A percentile compares a stretch with the other conserved stretches of the same genome.
These are phyloP conservation scores for Nothomitra cinnamomea DNA, from an alignment of 2,329 filamentous ascomycete species.

Conservation along the genomic window DNA sequence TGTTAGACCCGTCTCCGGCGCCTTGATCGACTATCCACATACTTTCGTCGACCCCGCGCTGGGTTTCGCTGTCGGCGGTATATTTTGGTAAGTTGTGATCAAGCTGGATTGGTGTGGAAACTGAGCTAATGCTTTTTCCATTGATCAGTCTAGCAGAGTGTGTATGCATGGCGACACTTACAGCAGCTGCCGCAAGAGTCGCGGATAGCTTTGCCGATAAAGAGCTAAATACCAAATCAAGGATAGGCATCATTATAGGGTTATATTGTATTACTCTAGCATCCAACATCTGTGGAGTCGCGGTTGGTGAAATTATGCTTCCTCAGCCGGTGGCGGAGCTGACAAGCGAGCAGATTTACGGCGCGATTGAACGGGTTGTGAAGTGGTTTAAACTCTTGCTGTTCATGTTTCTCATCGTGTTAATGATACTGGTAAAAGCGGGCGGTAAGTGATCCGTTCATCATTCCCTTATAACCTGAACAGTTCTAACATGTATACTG, in stretches of 20 bases:
- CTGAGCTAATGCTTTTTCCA: not conserved
- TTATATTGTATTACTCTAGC: no score
- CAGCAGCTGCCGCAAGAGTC: no score
- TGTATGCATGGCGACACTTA: conserved; percentile 11
- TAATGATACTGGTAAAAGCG: conserved; percentile 17
- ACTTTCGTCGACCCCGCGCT: conserved; percentile 12
- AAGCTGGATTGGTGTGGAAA: not conserved
- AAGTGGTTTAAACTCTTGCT: conserved; percentile 18
- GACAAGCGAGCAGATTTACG: conserved; percentile 17
- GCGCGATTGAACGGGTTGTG: conserved; percentile 17
- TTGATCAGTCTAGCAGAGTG: conserved; percentile 8
- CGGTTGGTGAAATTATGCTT: no score
- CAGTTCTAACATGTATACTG: not conserved
- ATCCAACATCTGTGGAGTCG: no score
- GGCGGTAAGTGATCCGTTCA: conserved; percentile 11
- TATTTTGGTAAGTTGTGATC: conserved; percentile 9
- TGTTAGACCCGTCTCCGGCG: conserved; percentile 8
- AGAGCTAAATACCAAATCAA: no score
- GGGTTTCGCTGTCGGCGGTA: conserved; percentile 10
- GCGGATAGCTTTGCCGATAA: no score
- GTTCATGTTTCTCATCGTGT: conserved; percentile 15
- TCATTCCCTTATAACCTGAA: no score
- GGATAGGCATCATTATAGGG: no score
- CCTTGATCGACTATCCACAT: conserved; percentile 11
- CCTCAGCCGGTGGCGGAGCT: no score